Evolutionary conservation across 371 early-diverging fungal species (phyloP).

Genomic region (Zancudomyces culisetae): DNA sequence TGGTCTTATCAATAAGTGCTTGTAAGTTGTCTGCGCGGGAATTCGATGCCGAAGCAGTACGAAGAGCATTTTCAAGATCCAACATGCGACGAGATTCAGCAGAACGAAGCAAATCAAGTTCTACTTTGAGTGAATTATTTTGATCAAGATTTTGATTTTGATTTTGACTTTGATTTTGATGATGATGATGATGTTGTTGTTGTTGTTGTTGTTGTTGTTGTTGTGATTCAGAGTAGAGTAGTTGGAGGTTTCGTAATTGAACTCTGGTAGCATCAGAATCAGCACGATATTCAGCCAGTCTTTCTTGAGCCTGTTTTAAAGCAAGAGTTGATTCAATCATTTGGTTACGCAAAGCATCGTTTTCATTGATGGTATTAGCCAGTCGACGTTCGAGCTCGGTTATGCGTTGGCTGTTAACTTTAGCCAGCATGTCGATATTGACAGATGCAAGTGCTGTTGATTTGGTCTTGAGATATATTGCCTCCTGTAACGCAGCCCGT

Average conservation of each 20-base stretch:
- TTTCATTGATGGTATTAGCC: constrained; percentile 24
- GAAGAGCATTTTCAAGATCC: too few species aligned
- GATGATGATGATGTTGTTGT: too few species aligned
- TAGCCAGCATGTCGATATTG: constrained; percentile 10
- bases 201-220: too few species aligned
- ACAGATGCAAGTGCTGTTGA: constrained; percentile 13
- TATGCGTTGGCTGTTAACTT: constrained; percentile 16
- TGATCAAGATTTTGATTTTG: too few species aligned
- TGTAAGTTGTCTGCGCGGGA: too few species aligned
- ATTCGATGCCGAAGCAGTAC: too few species aligned
- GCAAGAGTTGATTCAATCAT: constrained; percentile 15
- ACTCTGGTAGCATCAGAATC: not conserved
- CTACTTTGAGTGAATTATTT: too few species aligned
- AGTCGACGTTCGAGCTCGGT: constrained; percentile 23
- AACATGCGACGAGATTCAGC: too few species aligned
- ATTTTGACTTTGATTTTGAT: too few species aligned
- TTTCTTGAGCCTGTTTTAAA: constrained; percentile 20
- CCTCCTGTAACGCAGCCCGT: constrained; percentile 21
- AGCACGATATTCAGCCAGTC: constrained; percentile 7
- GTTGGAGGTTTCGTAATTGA: not conserved
- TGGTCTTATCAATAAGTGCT: too few species aligned
- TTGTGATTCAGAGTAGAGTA: too few species aligned
- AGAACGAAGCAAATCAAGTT: too few species aligned
- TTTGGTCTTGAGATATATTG: constrained; percentile 23
- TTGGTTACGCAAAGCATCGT: constrained; percentile 23